phyloP scores from a whole-genome alignment of 768 basidiomycete species.

The Suillus occidentalis region DNA sequence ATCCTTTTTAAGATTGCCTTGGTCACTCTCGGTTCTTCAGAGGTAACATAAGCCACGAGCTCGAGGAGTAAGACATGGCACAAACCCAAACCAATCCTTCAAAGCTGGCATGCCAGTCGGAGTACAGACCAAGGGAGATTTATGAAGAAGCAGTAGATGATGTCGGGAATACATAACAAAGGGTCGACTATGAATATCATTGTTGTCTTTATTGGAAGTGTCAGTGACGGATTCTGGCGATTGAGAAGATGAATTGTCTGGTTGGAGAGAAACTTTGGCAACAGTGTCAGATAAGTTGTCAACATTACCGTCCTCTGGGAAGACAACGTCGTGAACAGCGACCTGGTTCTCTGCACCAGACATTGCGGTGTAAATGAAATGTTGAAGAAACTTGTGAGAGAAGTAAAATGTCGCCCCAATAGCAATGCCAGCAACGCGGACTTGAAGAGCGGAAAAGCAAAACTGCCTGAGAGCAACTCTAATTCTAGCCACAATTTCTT shows the following conservation, averaged over 20 bases:
- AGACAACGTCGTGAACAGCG: not conserved
- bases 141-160: constrained; percentile 66
- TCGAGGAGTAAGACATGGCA: constrained; percentile 19
- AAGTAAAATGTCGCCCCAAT: constrained; percentile 10
- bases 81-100: constrained; percentile 89
- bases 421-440: constrained; percentile 15
- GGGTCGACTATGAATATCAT: constrained; percentile 32
- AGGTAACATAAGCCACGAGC: constrained; percentile 22
- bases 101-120: constrained; percentile 79
- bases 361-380: constrained; percentile 30
- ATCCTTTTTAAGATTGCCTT: constrained; percentile 54
- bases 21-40: constrained; percentile 48
- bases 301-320: constrained; percentile 19
- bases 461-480: constrained; percentile 10
- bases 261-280: constrained; percentile 33
- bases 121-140: constrained; percentile 71
- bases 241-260: constrained; percentile 7
- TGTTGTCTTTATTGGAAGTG: constrained; percentile 31
- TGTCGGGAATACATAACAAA: constrained; percentile 68
- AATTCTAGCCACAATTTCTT: constrained; percentile 12
- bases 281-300: constrained; percentile 32
- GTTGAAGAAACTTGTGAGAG: constrained; percentile 11
- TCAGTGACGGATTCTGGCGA: constrained; percentile 19
- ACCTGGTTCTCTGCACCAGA: constrained; percentile 26
- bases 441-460: constrained; percentile 18